A percentile compares a stretch with the other conserved stretches of the same genome.
These are phyloP conservation scores for Lolium rigidum DNA, from an alignment of 176 grass and related monocot genomes.

Conservation along the genomic window DNA sequence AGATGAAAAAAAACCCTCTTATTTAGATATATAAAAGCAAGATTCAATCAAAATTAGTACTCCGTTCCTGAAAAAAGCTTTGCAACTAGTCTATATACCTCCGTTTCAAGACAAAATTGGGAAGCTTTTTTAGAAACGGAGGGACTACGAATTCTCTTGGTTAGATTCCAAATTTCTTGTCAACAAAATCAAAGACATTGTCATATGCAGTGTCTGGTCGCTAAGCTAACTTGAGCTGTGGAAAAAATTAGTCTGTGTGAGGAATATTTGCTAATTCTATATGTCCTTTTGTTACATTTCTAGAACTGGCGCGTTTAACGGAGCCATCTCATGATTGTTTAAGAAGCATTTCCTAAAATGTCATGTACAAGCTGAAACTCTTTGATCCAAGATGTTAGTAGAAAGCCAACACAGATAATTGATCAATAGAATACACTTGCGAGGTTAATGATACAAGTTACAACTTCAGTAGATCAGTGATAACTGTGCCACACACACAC, in stretches of 20 bases:
- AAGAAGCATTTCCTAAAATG: constrained; percentile 9
- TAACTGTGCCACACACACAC: not conserved
- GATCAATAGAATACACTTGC: not conserved
- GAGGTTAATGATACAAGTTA: not conserved
- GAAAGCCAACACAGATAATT: not conserved
- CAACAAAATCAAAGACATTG: not conserved
- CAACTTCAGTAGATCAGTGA: constrained; percentile 23
- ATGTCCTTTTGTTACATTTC: not conserved
- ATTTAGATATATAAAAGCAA: too few species aligned
- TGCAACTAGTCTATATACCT: too few species aligned
- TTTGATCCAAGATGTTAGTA: not conserved
- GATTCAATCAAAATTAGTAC: not conserved
- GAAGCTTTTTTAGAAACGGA: too few species aligned
- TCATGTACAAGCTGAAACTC: not conserved
- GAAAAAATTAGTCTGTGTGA: too few species aligned
- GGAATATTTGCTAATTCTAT: too few species aligned
- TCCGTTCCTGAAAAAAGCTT: too few species aligned
- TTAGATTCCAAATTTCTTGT: not conserved
- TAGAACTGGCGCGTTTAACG: not conserved
- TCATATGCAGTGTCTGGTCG: not conserved
- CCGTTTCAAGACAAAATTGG: too few species aligned
- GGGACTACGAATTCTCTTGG: too few species aligned
- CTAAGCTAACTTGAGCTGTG: not conserved
- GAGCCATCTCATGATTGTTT: not conserved
- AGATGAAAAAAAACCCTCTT: too few species aligned